Evolutionary conservation across 768 basidiomycete genomes (phyloP).

Genomic region (Paxillus involutus): DNA sequence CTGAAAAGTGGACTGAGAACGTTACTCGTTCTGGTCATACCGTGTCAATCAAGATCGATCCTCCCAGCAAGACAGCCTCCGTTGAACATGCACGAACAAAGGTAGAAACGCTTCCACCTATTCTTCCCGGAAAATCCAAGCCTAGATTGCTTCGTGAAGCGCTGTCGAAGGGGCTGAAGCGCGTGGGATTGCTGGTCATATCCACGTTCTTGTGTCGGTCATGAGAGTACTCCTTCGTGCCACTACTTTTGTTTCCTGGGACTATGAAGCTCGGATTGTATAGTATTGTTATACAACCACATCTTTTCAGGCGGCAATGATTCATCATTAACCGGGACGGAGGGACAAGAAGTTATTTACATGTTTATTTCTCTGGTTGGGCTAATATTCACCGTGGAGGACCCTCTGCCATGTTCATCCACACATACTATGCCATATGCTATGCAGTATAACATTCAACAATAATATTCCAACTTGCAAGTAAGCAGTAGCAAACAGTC

Average conservation of each 20-base stretch:
- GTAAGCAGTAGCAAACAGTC: conserved; percentile 35
- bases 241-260: conserved; percentile 17
- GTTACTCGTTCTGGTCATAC: conserved; percentile 23
- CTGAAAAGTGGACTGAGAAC: conserved; percentile 31
- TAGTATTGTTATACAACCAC: conserved; percentile 16
- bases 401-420: too few relatives aligned
- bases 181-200: conserved; percentile 29
- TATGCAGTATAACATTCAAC: too few relatives aligned
- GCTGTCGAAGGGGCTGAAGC: conserved; percentile 23
- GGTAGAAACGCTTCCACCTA: conserved; percentile 17
- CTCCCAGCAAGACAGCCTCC: conserved; percentile 20
- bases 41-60: conserved; percentile 22
- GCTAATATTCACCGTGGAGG: neutral
- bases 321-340: conserved; percentile 2
- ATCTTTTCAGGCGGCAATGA: conserved; percentile 1
- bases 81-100: conserved; percentile 21
- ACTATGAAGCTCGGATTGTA: conserved; percentile 24
- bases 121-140: conserved; percentile 24
- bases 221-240: conserved; percentile 15
- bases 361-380: conserved; percentile 9
- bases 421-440: too few relatives aligned
- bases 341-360: conserved; percentile 26
- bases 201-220: conserved; percentile 29
- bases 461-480: neutral
- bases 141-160: conserved; percentile 23